Base-by-base conservation (phyloP, 192 early-diverging fungal species). In the Backusella circina region DNA sequence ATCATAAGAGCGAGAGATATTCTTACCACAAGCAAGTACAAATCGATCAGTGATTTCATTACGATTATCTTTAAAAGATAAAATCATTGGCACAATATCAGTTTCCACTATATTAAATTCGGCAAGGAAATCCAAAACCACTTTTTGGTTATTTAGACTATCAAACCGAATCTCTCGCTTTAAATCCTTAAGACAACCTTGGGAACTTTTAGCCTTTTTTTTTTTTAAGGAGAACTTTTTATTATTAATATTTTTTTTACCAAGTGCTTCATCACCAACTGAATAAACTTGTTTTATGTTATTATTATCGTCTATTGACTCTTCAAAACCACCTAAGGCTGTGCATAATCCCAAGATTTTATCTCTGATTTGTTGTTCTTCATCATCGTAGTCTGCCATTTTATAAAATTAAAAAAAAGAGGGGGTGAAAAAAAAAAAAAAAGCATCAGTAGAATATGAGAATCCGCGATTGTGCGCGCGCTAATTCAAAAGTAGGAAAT, bases 91-190 rank as follows among this genome's bases (percentile, higher is more conserved):
- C 67, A 95, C 85, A 37, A 98, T 83, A 83, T 96, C 94, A 26
- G 84, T 87, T 39, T 91, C 84, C 18, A 98, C 74, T 0, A 95
- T 85, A 39, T 89, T 84, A 89, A 93, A 93, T 65, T 91, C 89
- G 15, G 91, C 92, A 1, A 98, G 86, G 47, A 86, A 87, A 15
- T 87, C 80, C 51, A 94, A 79, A 1, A 88, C 86, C n/a, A 85
- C 76, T 38, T 91, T 88, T 50, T 85, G 83, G 13, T 89, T 84
- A 68, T 83, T 82, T 32, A 87, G 83, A 54, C 93, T 91, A 77
- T 96, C 94, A 75, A 83, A 82, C 50, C 93, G 91, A 66, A 98
- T 92, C 65, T 92, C 88, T 57, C 91, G 88, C 84, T 96, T 95
- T 51, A 98, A 85, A 75, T 98, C 96, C 75, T 93, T 88, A 9